These are phyloP conservation scores for Aspergillus carlsbadensis DNA, from an alignment of 495 filamentous ascomycete genomes.

Conservation along the genomic window DNA sequence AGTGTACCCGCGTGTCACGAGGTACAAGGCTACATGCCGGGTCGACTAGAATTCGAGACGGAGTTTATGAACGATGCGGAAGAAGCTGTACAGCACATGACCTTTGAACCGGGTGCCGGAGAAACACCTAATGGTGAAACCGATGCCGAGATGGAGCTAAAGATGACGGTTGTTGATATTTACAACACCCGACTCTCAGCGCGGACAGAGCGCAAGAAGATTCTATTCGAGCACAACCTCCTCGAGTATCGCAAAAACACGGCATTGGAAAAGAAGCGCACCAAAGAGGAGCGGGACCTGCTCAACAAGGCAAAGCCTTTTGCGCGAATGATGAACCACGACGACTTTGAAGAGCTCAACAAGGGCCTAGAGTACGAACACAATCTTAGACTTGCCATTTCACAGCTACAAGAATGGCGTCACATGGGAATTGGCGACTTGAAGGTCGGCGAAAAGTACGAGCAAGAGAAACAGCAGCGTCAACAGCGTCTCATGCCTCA, in stretches of 20 bases:
- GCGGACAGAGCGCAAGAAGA: constrained; percentile 91
- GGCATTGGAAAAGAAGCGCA: constrained; percentile 86
- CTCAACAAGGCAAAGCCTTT: constrained; percentile 93
- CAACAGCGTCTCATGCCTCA: constrained; percentile 68
- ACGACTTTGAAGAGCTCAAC: constrained; percentile 84
- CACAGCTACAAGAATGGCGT: constrained; percentile 93
- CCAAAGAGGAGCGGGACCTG: constrained; percentile 90
- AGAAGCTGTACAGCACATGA: constrained; percentile 96
- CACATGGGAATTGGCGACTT: constrained; percentile 78
- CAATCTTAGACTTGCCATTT: constrained; percentile 84
- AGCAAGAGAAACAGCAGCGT: constrained; percentile 79
- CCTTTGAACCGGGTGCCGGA: constrained; percentile 95
- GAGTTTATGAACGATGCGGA: constrained; percentile 98
- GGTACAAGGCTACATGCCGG: constrained; percentile 98
- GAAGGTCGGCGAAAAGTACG: constrained; percentile 87
- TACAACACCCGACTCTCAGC: constrained; percentile 92
- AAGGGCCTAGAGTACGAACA: constrained; percentile 84
- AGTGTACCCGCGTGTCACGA: constrained; percentile 95
- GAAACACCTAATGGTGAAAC: constrained; percentile 80
- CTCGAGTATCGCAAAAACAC: constrained; percentile 90
- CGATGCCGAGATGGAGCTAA: constrained; percentile 94
- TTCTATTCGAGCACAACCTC: constrained; percentile 92
- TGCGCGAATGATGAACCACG: constrained; percentile 91
- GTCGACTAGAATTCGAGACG: constrained; percentile 94
- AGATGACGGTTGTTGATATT: constrained; percentile 97